phyloP scores from a whole-genome alignment of 2,329 filamentous ascomycete genomes.

The Aspergillus hortae region DNA sequence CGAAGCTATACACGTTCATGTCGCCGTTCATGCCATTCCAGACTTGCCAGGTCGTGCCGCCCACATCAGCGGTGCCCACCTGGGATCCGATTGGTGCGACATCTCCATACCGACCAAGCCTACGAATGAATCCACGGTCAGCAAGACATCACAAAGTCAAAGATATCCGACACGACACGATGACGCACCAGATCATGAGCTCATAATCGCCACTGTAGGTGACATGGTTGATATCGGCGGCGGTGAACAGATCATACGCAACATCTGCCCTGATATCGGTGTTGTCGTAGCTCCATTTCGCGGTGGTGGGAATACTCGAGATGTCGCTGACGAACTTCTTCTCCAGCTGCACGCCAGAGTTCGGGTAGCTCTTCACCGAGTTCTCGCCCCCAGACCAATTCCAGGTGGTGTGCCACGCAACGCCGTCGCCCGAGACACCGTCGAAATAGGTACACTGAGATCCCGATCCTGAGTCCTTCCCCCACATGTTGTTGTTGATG shows the following conservation, averaged over 20 bases:
- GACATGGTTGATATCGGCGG: conserved; percentile 34
- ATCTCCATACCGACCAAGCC: conserved; percentile 48
- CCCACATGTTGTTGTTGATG: conserved; percentile 51
- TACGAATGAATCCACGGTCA: background rate
- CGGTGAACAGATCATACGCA: conserved; percentile 58
- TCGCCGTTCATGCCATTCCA: conserved; percentile 55
- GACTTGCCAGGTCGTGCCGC: conserved; percentile 51
- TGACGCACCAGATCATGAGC: conserved; percentile 57
- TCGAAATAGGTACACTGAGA: conserved; percentile 40
- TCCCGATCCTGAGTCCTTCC: conserved; percentile 29
- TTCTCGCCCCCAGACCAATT: conserved; percentile 35
- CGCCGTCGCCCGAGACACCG: conserved; percentile 21
- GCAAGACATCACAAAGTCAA: background rate
- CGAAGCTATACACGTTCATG: conserved; percentile 55
- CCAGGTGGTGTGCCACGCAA: conserved; percentile 43
- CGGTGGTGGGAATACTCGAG: conserved; percentile 39
- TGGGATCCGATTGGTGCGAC: conserved; percentile 53
- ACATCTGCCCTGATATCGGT: conserved; percentile 52
- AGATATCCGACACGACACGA: background rate
- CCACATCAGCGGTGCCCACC: conserved; percentile 50
- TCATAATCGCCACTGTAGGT: conserved; percentile 50
- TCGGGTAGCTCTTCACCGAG: conserved; percentile 40
- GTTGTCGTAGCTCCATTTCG: conserved; percentile 48
- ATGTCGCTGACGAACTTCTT: conserved; percentile 26
- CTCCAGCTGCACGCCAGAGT: conserved; percentile 31